Conservation (phyloP, 129 eudicot species). For the Artemisia argyi region DNA sequence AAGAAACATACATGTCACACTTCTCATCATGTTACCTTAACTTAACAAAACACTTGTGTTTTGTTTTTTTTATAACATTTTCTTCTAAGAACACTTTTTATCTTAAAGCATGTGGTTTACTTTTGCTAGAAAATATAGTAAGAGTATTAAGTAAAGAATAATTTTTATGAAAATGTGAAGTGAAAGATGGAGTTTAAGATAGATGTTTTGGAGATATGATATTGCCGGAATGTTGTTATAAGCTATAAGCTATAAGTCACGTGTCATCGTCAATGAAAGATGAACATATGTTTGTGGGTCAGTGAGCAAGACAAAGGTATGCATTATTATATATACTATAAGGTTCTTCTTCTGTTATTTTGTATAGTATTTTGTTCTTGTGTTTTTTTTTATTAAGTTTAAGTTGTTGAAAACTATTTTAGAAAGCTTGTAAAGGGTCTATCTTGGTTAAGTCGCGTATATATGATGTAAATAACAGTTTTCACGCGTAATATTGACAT, state of each 20-base stretch:
- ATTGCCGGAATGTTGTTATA: no score
- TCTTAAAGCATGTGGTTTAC: slow-evolving; percentile 38
- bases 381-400: no score
- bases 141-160: slow-evolving; percentile 24
- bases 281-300: slow-evolving; percentile 14
- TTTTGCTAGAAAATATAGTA: slow-evolving; percentile 19
- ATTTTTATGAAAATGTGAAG: slow-evolving; percentile 25
- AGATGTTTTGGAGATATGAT: neutral
- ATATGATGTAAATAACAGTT: no score
- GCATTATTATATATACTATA: neutral
- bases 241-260: slow-evolving; percentile 13
- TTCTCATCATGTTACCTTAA: neutral
- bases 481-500: no score
- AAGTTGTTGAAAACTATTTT: no score
- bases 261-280: slow-evolving; percentile 16
- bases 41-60: neutral
- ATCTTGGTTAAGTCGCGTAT: no score
- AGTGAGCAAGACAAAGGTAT: slow-evolving; percentile 20
- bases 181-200: slow-evolving; percentile 20
- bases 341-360: no score
- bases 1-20: slow-evolving; percentile 21
- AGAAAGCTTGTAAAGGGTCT: no score
- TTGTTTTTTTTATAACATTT: neutral
- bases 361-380: no score
- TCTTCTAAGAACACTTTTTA: neutral